These are phyloP conservation scores for Globisporangium parvum DNA, from an alignment of 352 stramenopile genomes.

Conservation along the genomic window DNA sequence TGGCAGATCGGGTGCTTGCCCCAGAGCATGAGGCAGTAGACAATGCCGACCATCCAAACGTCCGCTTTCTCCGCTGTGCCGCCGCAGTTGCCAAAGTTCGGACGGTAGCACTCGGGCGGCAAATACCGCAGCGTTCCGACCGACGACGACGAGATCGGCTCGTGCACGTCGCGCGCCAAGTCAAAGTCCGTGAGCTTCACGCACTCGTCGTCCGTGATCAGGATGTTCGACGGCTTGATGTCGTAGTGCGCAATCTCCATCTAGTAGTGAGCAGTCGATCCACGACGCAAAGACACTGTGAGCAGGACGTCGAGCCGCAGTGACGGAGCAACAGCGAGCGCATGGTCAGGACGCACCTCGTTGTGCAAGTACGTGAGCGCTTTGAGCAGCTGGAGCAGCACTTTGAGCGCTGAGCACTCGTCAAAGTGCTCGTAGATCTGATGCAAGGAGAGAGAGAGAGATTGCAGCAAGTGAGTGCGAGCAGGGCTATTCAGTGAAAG, in stretches of 20 bases:
- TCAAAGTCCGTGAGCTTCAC: slow-evolving; percentile 92
- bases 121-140: slow-evolving; percentile 72
- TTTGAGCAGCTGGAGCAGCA: slow-evolving; percentile 59
- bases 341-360: too few relatives aligned
- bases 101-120: slow-evolving; percentile 65
- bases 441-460: background rate
- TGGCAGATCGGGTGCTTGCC: slow-evolving; percentile 69
- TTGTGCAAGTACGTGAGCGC: slow-evolving; percentile 69
- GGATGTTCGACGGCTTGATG: slow-evolving; percentile 96
- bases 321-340: too few relatives aligned
- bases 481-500: too few relatives aligned
- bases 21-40: slow-evolving; percentile 72
- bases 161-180: slow-evolving; percentile 59
- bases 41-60: slow-evolving; percentile 80
- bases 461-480: too few relatives aligned
- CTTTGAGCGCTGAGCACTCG: slow-evolving; percentile 50
- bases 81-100: slow-evolving; percentile 46
- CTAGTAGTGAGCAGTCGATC: slow-evolving; percentile 25
- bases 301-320: too few relatives aligned
- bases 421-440: slow-evolving; percentile 60
- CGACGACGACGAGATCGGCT: slow-evolving; percentile 52
- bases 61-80: slow-evolving; percentile 73
- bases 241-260: slow-evolving; percentile 86
- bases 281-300: too few relatives aligned
- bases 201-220: slow-evolving; percentile 86